A percentile compares a stretch with the other conserved stretches of the same genome.
phyloP scores from a whole-genome alignment of 2,329 filamentous ascomycete species.

The Diaporthe velutina region DNA sequence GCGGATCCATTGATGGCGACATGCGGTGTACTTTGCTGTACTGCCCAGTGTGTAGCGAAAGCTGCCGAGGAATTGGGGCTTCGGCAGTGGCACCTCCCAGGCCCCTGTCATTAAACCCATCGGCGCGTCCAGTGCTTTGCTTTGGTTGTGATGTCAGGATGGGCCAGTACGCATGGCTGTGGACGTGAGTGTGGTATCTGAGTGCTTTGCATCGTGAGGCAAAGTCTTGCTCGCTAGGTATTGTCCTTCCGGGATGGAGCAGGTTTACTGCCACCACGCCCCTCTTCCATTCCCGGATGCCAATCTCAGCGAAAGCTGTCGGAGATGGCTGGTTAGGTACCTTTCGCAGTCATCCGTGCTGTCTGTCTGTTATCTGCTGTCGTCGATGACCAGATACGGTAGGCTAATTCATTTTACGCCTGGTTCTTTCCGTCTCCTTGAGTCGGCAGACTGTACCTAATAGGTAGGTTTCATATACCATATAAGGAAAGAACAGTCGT shows the following conservation, averaged over 20 bases:
- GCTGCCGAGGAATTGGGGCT: constrained; percentile 34
- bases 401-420: neutral
- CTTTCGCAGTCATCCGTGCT: neutral
- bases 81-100: constrained; percentile 35
- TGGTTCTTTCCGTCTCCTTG: neutral
- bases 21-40: constrained; percentile 30
- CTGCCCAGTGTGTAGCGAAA: constrained; percentile 1
- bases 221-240: neutral
- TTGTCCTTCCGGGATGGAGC: neutral
- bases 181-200: neutral
- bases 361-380: neutral
- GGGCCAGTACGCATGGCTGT: neutral
- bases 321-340: neutral
- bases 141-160: constrained; percentile 7
- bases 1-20: constrained; percentile 18
- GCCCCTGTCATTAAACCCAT: constrained; percentile 35
- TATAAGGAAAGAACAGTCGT: neutral
- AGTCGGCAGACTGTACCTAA: neutral
- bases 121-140: constrained; percentile 17
- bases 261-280: neutral
- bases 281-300: neutral
- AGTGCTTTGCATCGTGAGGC: neutral
- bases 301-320: neutral
- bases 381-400: neutral
- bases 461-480: no score